These are phyloP conservation scores for Calonectria hongkongensis DNA, from an alignment of 2,329 filamentous ascomycete genomes.

Conservation along the genomic window DNA sequence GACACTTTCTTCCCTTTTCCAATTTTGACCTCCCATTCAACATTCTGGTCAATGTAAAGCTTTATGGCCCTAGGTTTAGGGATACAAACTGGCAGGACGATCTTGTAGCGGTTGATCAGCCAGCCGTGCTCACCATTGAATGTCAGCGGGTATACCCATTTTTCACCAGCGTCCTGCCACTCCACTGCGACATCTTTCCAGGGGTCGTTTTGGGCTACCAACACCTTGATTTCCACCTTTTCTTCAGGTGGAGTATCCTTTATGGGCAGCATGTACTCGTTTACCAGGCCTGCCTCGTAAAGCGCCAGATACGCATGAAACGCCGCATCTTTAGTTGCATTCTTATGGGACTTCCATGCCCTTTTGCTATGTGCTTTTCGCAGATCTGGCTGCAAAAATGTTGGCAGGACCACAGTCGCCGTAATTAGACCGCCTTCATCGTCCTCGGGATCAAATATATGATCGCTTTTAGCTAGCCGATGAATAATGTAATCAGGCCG, in stretches of 20 bases:
- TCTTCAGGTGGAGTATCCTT: slow-evolving; percentile 63
- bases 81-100: slow-evolving; percentile 66
- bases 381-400: slow-evolving; percentile 74
- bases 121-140: slow-evolving; percentile 59
- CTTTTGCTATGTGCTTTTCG: slow-evolving; percentile 51
- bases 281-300: slow-evolving; percentile 82
- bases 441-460: not conserved
- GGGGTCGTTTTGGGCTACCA: slow-evolving; percentile 65
- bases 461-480: slow-evolving; percentile 50
- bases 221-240: slow-evolving; percentile 59
- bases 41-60: slow-evolving; percentile 63
- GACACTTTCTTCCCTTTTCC: slow-evolving; percentile 45
- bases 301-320: slow-evolving; percentile 86
- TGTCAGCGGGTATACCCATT: slow-evolving; percentile 56
- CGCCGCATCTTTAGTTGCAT: slow-evolving; percentile 86
- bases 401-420: slow-evolving; percentile 82
- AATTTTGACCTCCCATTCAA: slow-evolving; percentile 59
- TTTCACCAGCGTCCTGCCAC: slow-evolving; percentile 60
- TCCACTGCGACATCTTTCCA: slow-evolving; percentile 66
- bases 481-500: slow-evolving; percentile 80
- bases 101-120: slow-evolving; percentile 61
- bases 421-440: slow-evolving; percentile 59
- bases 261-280: slow-evolving; percentile 84
- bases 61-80: slow-evolving; percentile 60
- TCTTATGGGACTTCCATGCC: slow-evolving; percentile 82